phyloP scores from a whole-genome alignment of 768 basidiomycete species.

The Suillus subalutaceus region DNA sequence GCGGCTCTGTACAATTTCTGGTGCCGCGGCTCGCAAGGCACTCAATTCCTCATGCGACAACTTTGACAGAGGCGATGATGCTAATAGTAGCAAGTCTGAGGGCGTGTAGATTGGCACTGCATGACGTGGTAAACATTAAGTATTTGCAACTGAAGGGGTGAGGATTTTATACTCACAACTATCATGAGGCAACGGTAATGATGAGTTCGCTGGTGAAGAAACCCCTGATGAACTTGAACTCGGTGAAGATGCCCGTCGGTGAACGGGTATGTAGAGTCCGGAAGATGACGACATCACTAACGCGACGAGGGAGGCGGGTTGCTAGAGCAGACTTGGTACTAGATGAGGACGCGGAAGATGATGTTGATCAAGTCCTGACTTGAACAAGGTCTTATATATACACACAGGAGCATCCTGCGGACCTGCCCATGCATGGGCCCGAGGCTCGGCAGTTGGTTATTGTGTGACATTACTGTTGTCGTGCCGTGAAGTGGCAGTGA shows the following conservation, averaged over 20 bases:
- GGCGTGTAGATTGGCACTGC: slow-evolving; percentile 28
- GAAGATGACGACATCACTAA: slow-evolving; percentile 31
- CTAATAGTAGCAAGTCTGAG: slow-evolving; percentile 28
- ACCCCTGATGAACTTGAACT: slow-evolving; percentile 19
- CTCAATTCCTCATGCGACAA: slow-evolving; percentile 14
- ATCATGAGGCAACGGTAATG: slow-evolving; percentile 10
- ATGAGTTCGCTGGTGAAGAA: slow-evolving; percentile 17
- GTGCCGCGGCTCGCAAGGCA: slow-evolving; percentile 21
- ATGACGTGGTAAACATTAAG: neutral
- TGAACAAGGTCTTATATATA: slow-evolving; percentile 9
- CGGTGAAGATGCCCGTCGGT: slow-evolving; percentile 33
- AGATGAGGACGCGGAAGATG: neutral
- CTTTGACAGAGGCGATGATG: slow-evolving; percentile 25
- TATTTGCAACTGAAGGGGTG: no score
- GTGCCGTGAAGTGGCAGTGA: slow-evolving; percentile 3
- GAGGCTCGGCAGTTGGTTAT: slow-evolving; percentile 9
- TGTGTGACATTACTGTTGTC: neutral
- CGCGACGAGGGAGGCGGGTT: slow-evolving; percentile 12
- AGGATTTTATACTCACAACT: slow-evolving; percentile 10
- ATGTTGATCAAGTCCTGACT: neutral
- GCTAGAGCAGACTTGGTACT: slow-evolving; percentile 6
- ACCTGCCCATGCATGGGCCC: neutral
- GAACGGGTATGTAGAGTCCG: slow-evolving; percentile 43
- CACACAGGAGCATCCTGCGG: slow-evolving; percentile 3
- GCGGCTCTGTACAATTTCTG: slow-evolving; percentile 31